Evolutionary conservation across 2,329 filamentous ascomycete species (phyloP), one percentile per base, ranked within the genome.

Genomic region (Plectosphaerella sp.): DNA sequence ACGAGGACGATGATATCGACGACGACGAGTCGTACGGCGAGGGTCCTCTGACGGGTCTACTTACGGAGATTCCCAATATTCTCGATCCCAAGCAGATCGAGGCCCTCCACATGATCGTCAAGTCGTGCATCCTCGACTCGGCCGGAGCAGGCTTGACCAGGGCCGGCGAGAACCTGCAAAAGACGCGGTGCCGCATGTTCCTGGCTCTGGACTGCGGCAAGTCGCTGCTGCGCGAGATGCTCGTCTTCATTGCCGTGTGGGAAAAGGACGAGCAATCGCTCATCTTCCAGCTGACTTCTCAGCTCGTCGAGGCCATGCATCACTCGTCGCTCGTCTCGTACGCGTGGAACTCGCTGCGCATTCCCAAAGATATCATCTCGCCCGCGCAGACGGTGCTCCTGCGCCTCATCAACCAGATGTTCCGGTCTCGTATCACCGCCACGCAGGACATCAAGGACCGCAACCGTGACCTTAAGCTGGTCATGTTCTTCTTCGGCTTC

Each of bases 201-300:
- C 76, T 97, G 42, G 91, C 91, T 0, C 83, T 96, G 54, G 91
- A 96, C 63, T 95, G 91, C 56, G 93, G 93, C 3, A 86, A 92
- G 59, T 96, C 95, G 64, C 76, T 97, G 4, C 76, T 97, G 1
- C 81, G 93, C 52, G 93, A 97, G 67, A 82, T 97, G 62, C 77
- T 97, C 43, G 95, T 97, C 53, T 97, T 97, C 67, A 96, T 97
- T 57, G 93, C 93, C 5, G 92, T 96, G 9, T 97, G 93, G 93
- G 93, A 97, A 64, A 86, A 97, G 62, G 88, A 91, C 41, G 92
- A 97, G 66, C 87, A 93, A 54, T 91, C 95, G 55, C 83, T 96
- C 37, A 96, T 97, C 63, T 97, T 96, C 75, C 93, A 96, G 67
- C 90, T 97, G 67, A 97, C 95, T 69, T 88, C 91, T 45, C 92